These are phyloP conservation scores for Meyerozyma athensensis DNA, from an alignment of 1,139 yeast species.

Conservation along the genomic window DNA sequence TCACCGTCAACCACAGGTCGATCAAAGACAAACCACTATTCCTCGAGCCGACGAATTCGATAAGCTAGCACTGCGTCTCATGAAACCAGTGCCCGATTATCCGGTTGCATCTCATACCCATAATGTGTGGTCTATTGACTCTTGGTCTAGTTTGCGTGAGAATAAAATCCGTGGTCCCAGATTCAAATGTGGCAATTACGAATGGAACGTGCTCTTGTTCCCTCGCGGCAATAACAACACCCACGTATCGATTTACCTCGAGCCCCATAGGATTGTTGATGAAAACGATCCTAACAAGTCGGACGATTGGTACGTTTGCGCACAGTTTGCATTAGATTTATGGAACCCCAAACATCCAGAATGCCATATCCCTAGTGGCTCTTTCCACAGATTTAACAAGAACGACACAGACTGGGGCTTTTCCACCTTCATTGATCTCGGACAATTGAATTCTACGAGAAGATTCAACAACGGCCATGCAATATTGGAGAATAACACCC, in stretches of 20 bases:
- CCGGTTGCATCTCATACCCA: conserved; percentile 36
- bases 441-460: conserved; percentile 33
- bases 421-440: conserved; percentile 63
- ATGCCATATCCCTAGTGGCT: conserved; percentile 57
- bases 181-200: conserved; percentile 62
- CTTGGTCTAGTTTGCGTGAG: conserved; percentile 53
- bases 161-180: conserved; percentile 49
- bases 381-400: conserved; percentile 74
- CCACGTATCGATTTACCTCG: conserved; percentile 58
- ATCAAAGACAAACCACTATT: conserved; percentile 5
- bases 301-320: conserved; percentile 76
- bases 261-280: conserved; percentile 44
- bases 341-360: conserved; percentile 77
- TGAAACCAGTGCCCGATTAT: conserved; percentile 43
- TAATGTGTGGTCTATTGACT: conserved; percentile 71
- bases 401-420: conserved; percentile 96
- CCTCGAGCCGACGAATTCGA: conserved; percentile 32
- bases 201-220: conserved; percentile 72
- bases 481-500: conserved; percentile 50
- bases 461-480: conserved; percentile 22
- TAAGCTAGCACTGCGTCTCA: conserved; percentile 25
- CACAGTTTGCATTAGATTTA: conserved; percentile 80
- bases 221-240: conserved; percentile 63
- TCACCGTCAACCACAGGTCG: background rate
- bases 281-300: conserved; percentile 16